These are phyloP conservation scores for Clitopilus hobsonii DNA, from an alignment of 768 basidiomycete genomes.

Conservation along the genomic window DNA sequence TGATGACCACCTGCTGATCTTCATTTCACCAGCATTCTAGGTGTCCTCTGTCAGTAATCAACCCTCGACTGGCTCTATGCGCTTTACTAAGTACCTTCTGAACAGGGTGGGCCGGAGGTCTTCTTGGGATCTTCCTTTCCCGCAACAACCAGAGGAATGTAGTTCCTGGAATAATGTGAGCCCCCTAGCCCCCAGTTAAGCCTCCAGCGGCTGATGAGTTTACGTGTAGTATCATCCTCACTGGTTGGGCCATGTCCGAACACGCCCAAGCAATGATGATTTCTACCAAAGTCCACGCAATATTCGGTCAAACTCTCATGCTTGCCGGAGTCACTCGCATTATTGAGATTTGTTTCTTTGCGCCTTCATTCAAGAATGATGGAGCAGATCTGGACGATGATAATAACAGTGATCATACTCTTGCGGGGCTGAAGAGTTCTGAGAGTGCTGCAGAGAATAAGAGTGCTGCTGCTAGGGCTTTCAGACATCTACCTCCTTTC, in stretches of 20 bases:
- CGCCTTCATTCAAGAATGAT: constrained; percentile 24
- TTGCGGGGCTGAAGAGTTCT: constrained; percentile 27
- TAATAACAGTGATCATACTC: constrained; percentile 61
- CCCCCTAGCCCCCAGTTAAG: constrained; percentile 5
- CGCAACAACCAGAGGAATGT: constrained; percentile 80
- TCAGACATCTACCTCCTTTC: constrained; percentile 86
- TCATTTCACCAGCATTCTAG: constrained; percentile 48
- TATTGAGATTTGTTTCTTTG: constrained; percentile 80
- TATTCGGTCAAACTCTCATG: constrained; percentile 86
- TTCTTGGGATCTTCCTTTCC: constrained; percentile 81
- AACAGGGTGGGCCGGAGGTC: constrained; percentile 88
- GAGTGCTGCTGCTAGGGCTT: constrained; percentile 47
- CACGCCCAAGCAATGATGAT: constrained; percentile 83
- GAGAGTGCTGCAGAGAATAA: constrained; percentile 19
- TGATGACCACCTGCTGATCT: constrained; percentile 3
- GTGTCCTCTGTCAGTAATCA: constrained; percentile 56
- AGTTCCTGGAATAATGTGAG: constrained; percentile 78
- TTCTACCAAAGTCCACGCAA: constrained; percentile 79
- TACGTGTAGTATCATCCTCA: constrained; percentile 66
- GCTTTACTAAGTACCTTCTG: constrained; percentile 3
- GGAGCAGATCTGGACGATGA: constrained; percentile 39
- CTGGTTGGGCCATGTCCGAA: constrained; percentile 92
- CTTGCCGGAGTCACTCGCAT: constrained; percentile 77
- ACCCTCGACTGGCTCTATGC: neutral
- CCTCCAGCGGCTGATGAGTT: neutral